Conservation (phyloP, 768 basidiomycete genomes). For the Tephrocybe sp. region DNA sequence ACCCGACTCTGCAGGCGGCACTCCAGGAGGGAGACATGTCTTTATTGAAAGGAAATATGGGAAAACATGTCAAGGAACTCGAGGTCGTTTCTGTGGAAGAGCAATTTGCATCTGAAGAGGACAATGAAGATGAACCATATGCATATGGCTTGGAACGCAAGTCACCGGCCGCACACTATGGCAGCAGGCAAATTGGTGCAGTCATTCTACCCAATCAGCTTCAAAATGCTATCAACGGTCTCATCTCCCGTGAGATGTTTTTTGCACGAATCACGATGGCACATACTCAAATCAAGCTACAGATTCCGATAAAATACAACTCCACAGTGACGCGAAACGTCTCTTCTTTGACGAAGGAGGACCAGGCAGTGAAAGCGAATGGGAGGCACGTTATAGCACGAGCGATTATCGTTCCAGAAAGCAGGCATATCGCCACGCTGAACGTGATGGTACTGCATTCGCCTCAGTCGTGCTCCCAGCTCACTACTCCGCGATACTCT, state of each 20-base stretch:
- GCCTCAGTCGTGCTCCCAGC: conserved; percentile 83
- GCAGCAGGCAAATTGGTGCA: conserved; percentile 69
- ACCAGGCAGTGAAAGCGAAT: conserved; percentile 33
- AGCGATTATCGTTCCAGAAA: conserved; percentile 55
- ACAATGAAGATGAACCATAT: conserved; percentile 29
- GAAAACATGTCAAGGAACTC: conserved; percentile 47
- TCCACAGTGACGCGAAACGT: conserved; percentile 72
- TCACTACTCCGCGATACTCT: conserved; percentile 77
- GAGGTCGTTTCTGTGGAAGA: conserved; percentile 44
- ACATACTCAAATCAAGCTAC: conserved; percentile 14
- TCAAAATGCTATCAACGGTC: conserved; percentile 56
- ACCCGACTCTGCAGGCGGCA: conserved; percentile 62
- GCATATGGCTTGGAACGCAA: conserved; percentile 41
- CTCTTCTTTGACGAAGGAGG: conserved; percentile 50
- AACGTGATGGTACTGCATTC: conserved; percentile 81
- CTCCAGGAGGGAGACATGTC: conserved; percentile 71
- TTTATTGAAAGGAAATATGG: conserved; percentile 38
- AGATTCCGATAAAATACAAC: conserved; percentile 64
- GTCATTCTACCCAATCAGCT: conserved; percentile 76
- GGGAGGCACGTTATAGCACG: conserved; percentile 57
- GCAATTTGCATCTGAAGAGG: conserved; percentile 30
- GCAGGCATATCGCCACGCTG: conserved; percentile 58
- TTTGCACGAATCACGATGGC: background rate
- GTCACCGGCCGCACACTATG: conserved; percentile 82
- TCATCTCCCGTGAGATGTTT: conserved; percentile 61